Percentiles rank a stretch among this genome's conserved stretches.
Evolutionary conservation across 345 rosid species (phyloP).

Genomic region (Gossypium sturtianum): DNA sequence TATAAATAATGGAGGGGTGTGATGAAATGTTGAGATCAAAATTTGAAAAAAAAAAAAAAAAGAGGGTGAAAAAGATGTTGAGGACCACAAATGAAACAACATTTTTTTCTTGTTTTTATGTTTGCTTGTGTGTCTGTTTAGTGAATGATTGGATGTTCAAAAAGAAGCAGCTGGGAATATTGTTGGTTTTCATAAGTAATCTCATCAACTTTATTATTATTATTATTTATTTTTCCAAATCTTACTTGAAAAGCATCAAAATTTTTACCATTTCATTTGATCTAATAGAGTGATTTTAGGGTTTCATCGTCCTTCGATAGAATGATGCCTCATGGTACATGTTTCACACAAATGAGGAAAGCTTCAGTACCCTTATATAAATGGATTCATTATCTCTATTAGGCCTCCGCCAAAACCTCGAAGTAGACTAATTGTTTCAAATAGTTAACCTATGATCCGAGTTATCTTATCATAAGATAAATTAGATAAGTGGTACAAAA

Average conservation of each 20-base stretch:
- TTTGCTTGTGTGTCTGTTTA: conserved; percentile 2
- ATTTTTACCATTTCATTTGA: no score
- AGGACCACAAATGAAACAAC: conserved; percentile 32
- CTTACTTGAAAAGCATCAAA: no score
- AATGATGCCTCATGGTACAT: not conserved
- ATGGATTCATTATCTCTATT: not conserved
- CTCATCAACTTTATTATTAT: no score
- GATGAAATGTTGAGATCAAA: conserved; percentile 3
- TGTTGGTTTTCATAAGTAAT: not conserved
- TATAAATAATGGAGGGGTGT: not conserved
- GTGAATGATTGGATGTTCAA: conserved; percentile 14
- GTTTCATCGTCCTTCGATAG: not conserved
- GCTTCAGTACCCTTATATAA: not conserved
- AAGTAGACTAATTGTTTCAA: not conserved
- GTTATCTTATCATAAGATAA: no score
- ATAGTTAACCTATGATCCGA: not conserved
- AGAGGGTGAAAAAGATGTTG: conserved; percentile 3
- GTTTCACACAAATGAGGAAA: not conserved
- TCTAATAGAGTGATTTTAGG: not conserved
- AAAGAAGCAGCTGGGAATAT: not conserved
- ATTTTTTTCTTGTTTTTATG: conserved; percentile 13
- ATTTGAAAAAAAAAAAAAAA: conserved; percentile 9
- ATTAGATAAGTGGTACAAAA: no score
- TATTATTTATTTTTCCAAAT: no score
- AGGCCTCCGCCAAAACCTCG: not conserved